Evolutionary conservation across 2,329 filamentous ascomycete species (phyloP), one percentile per base, ranked within the genome.

Genomic region (Chaetomiaceae sp.): DNA sequence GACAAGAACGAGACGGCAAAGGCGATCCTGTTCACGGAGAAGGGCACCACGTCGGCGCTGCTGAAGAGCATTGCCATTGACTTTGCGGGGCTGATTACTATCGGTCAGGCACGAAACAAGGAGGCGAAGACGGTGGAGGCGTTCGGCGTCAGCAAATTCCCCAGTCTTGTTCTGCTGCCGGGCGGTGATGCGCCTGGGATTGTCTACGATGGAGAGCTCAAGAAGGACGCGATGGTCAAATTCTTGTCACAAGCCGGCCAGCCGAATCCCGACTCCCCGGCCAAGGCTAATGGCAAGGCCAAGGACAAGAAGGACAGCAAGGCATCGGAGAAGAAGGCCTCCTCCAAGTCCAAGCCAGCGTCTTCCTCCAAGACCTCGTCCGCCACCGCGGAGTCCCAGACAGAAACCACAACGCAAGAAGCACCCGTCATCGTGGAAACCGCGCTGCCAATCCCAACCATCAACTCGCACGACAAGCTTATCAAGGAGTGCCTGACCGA

Each of bases 11-110:
- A 85, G 17, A 78, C 75, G 11, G 79, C 89, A 40, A 96, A 95
- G 71, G 90, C 86, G 0, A 81, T 98, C 27, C 72, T 98, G 3
- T 97, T 98, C 67, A 94, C 87, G 2, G 87, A 95, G 47, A 98
- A 97, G 72, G 88, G 89, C 18, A 84, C 85, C 6, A 91, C 87
- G 0, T 91, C 87, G 62, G 80, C 89, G 10, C 73, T 95, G 19
- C 69, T 96, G 54, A 86, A 86, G 65, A 83, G 88, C 50, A 66
- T 97, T 44, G 90, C 93, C 6, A 88, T 96, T 58, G 93, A 97
- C 62, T 98, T 91, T 66, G 74, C 93, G 20, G 89, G 83, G 29
- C 79, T 80, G 46, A 80, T 97, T 52, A 75, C 78, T 3, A 74
- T 98, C 29, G 91, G 81, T 8, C 91, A 97, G 66, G 77, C 95